Evolutionary conservation across 2,329 filamentous ascomycete species (phyloP), one percentile per base, ranked within the genome.

Genomic region (Hypoxylon sp.): DNA sequence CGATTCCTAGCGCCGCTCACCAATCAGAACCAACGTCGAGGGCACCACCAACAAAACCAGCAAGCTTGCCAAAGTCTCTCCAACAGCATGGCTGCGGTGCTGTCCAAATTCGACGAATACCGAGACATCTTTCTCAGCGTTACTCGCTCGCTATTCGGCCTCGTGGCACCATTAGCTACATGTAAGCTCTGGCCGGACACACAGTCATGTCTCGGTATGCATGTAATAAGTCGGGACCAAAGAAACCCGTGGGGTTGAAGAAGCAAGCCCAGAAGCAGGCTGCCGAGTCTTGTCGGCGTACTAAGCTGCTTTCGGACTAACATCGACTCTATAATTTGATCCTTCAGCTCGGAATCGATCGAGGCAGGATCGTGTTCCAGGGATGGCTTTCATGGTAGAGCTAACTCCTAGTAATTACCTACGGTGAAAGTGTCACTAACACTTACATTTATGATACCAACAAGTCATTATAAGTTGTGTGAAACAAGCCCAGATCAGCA

Each of bases 271-370:
- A 22, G 19, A 62, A 44, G 60, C 56, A 68, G 53, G 64, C 61
- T 56, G 60, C 19, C 37, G 51, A 19, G 5, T 19, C 29, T 31
- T 59, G 60, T 53, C 42, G 57, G 61, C 53, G 53, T 56, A 39
- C 60, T 56, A 65, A 65, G 44, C 65, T 44, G n/a, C 39, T 54
- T 63, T 59, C 22, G 62, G 62, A 58, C 57, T 56, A 54, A 52
- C 39, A 47, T 13, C 19, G 58, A 19, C 33, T 37, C 29, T 59
- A 31, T 47, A 59, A 63, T 60, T 68, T 68, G 54, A 68, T 70
- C 68, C 68, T 70, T 68, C 65, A 51, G 33, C 46, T 63, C 53
- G 48, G 57, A 53, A 62, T 47, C 65, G 54, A 68, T 65, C 61
- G 54, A 63, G 50, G 52, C 14, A 62, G 67, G 67, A 70, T 68